Evolutionary conservation across 176 grass and related monocot species (phyloP).

Genomic region (Olyra latifolia): DNA sequence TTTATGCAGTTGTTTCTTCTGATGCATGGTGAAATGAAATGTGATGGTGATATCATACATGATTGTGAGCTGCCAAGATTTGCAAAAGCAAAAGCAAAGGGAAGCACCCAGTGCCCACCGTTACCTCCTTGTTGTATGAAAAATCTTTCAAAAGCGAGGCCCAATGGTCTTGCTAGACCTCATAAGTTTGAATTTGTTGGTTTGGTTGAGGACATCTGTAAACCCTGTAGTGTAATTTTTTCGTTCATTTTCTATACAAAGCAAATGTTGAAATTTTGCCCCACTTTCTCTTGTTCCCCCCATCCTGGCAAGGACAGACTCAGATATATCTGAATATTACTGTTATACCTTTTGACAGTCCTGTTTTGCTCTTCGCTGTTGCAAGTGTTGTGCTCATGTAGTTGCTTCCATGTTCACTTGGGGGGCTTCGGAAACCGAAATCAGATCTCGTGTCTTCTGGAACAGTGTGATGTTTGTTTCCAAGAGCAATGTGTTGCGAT

Average conservation of each 20-base stretch:
- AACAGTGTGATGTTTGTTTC: neutral
- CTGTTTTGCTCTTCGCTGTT: neutral
- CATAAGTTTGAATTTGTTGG: slow-evolving; percentile 45
- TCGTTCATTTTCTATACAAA: slow-evolving; percentile 52
- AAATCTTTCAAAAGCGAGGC: slow-evolving; percentile 38
- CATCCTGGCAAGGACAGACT: neutral
- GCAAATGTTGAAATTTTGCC: slow-evolving; percentile 29
- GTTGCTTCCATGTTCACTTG: neutral
- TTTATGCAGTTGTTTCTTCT: slow-evolving; percentile 32
- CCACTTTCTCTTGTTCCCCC: neutral
- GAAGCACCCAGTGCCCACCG: slow-evolving; percentile 21
- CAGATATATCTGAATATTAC: slow-evolving; percentile 10
- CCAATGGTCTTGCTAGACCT: slow-evolving; percentile 36
- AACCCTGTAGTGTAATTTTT: slow-evolving; percentile 47
- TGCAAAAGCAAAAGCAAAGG: neutral
- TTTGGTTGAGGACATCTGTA: slow-evolving; percentile 49
- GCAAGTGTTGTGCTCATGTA: neutral
- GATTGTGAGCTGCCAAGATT: slow-evolving; percentile 18
- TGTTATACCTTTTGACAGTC: neutral
- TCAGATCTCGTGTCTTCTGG: neutral
- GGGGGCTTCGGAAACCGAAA: neutral
- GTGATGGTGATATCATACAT: slow-evolving; percentile 18
- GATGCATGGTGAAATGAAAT: slow-evolving; percentile 23
- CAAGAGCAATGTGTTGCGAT: neutral
- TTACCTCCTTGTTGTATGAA: slow-evolving; percentile 34